Evolutionary conservation across 176 grass and related monocot genomes (phyloP).

Genomic region (Raddia distichophylla): DNA sequence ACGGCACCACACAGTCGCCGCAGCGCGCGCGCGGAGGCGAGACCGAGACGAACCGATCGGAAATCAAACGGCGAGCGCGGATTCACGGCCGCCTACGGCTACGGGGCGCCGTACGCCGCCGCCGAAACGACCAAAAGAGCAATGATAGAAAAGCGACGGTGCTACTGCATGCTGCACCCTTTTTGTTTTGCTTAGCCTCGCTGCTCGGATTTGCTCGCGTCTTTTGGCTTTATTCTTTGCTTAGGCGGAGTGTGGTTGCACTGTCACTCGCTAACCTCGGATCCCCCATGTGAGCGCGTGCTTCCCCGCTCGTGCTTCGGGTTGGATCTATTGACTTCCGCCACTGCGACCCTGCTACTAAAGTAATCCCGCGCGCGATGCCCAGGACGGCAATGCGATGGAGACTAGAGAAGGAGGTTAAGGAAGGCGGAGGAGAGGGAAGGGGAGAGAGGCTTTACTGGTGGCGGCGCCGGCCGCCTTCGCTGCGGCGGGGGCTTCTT

Average conservation of each 20-base stretch:
- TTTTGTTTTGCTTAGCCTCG: not conserved
- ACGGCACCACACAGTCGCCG: slow-evolving; percentile 29
- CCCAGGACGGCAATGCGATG: slow-evolving; percentile 7
- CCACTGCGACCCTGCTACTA: not conserved
- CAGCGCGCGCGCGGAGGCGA: not conserved
- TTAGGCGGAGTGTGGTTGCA: not conserved
- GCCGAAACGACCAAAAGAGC: slow-evolving; percentile 38
- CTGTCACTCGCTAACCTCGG: slow-evolving; percentile 25
- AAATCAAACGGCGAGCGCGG: slow-evolving; percentile 6
- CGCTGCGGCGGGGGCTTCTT: slow-evolving; percentile 50
- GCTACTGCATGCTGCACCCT: not conserved
- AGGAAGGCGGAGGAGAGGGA: not conserved
- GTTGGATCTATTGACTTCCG: slow-evolving; percentile 57
- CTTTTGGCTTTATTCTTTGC: slow-evolving; percentile 49
- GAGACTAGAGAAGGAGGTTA: not conserved
- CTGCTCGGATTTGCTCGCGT: slow-evolving; percentile 34
- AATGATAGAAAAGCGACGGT: slow-evolving; percentile 50
- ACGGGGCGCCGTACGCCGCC: not conserved
- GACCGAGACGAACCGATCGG: not conserved
- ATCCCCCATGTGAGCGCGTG: slow-evolving; percentile 34
- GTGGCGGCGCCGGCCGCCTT: slow-evolving; percentile 30
- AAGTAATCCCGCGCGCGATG: slow-evolving; percentile 30
- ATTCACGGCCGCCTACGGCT: too few species aligned
- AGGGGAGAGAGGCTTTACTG: slow-evolving; percentile 16
- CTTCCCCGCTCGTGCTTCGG: not conserved